Percentiles rank a stretch among this genome's conserved stretches.
Evolutionary conservation across 2,329 filamentous ascomycete genomes (phyloP).

Genomic region (Penicillium hesseltinei): DNA sequence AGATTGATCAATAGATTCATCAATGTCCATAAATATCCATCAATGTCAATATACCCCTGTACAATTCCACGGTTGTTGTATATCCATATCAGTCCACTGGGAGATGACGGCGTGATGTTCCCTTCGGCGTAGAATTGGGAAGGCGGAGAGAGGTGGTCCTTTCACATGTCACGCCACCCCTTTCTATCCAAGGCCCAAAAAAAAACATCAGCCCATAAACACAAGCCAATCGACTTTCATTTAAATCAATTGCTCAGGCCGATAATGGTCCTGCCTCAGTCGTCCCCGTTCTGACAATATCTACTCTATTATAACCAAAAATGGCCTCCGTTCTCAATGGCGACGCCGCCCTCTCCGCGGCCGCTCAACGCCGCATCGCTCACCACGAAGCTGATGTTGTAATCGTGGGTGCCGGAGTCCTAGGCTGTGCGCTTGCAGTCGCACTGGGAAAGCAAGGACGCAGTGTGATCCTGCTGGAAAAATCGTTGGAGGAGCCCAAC

Average conservation of each 20-base stretch:
- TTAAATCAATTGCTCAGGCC: slow-evolving; percentile 23
- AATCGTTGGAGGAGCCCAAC: slow-evolving; percentile 86
- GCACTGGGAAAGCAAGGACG: slow-evolving; percentile 85
- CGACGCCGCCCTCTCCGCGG: slow-evolving; percentile 24
- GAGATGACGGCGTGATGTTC: slow-evolving; percentile 2
- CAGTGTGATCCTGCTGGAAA: slow-evolving; percentile 85
- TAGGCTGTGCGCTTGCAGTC: slow-evolving; percentile 82
- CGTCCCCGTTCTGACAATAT: slow-evolving; percentile 14
- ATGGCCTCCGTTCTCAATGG: slow-evolving; percentile 29
- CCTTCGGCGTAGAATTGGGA: slow-evolving; percentile 8
- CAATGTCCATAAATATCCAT: background rate
- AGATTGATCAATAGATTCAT: background rate
- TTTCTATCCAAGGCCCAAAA: slow-evolving; percentile 10
- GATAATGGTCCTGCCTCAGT: slow-evolving; percentile 18
- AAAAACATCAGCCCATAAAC: slow-evolving; percentile 24
- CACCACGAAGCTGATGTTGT: slow-evolving; percentile 76
- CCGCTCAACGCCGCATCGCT: slow-evolving; percentile 49
- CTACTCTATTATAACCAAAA: slow-evolving; percentile 11
- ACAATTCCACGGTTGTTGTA: background rate
- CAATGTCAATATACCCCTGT: background rate
- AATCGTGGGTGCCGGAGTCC: slow-evolving; percentile 85
- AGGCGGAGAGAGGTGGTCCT: slow-evolving; percentile 14
- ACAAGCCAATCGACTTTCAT: slow-evolving; percentile 5
- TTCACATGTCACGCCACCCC: slow-evolving; percentile 38
- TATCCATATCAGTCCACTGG: background rate